Evolutionary conservation across 2,329 filamentous ascomycete genomes (phyloP), one percentile per base, ranked within the genome.

Genomic region (Endoconidiophora polonica): DNA sequence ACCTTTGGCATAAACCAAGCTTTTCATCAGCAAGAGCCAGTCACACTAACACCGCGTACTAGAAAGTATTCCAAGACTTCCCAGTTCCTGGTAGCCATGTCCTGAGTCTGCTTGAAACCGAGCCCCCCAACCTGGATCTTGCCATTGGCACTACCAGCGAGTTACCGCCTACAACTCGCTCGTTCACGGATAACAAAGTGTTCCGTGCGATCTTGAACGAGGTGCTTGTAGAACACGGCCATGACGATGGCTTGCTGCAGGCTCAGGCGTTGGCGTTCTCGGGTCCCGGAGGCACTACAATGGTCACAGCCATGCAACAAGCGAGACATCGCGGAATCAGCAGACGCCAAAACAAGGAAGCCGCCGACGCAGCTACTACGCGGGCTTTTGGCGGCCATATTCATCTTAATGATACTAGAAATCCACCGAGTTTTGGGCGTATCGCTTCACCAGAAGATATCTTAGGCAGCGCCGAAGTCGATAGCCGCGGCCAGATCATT

Each of bases 401-500:
- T 16, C 79, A 83, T 61, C 66, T 83, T 4, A 79, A 76, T 50
- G 79, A 83, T 59, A 58, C 66, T 48, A 66, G 79, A 48, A 80
- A 79, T 47, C 76, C 77, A 2, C 78, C 77, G 0, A 78, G 81
- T 57, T 83, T 71, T 66, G 79, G 79, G 14, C 64, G 79, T 48
- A 82, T 83, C 59, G 77, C 79, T 2, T 81, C 74, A 68, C 78
- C 79, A 1, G 79, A 83, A 57, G 79, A 83, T 58, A 83, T 83
- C 37, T 65, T 83, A 49, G 79, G 79, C 37, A 82, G 78, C 55
- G 68, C 83, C 39, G 74, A 81, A 59, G 79, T 83, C 4, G 69
- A 81, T 58, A 68, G 66, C 1, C 55, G 63, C 5, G 79, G 79
- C 0, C 59, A 70, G 24, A 72, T 81, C 47, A 65, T 79, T 23